Conservation (phyloP, 495 filamentous ascomycete species). For the Cercophora newfieldiana region DNA sequence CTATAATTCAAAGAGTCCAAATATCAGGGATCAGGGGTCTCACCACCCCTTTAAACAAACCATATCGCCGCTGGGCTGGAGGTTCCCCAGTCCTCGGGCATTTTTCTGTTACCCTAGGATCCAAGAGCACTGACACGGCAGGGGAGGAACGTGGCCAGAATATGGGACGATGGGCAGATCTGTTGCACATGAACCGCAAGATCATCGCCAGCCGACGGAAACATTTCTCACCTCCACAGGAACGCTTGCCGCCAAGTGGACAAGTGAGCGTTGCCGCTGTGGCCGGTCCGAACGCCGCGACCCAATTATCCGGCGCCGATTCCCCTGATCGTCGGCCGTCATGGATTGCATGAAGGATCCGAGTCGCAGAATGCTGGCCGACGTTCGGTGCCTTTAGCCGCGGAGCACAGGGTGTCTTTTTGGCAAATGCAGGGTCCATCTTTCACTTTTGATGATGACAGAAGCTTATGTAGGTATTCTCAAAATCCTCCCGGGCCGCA, state of each 20-base stretch:
- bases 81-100: not conserved
- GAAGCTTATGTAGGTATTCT: not conserved
- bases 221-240: not conserved
- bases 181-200: constrained; percentile 8
- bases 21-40: not conserved
- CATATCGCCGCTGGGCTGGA: not conserved
- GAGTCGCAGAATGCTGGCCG: constrained; percentile 19
- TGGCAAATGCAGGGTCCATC: not conserved
- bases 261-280: not conserved
- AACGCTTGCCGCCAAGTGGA: not conserved
- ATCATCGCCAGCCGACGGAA: not conserved
- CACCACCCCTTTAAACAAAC: not conserved
- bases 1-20: not conserved
- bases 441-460: not conserved
- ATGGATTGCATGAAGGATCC: constrained; percentile 15
- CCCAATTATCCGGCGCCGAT: constrained; percentile 1
- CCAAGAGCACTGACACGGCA: not conserved
- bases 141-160: constrained; percentile 7
- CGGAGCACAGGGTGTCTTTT: not conserved
- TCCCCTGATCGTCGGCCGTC: constrained; percentile 18
- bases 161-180: not conserved
- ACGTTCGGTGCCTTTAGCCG: constrained; percentile 13
- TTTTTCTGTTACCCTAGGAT: not conserved
- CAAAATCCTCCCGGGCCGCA: too few species aligned
- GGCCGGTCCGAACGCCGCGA: not conserved